phyloP scores from a whole-genome alignment of 2,329 filamentous ascomycete species.

The Aspergillus brasiliensis region DNA sequence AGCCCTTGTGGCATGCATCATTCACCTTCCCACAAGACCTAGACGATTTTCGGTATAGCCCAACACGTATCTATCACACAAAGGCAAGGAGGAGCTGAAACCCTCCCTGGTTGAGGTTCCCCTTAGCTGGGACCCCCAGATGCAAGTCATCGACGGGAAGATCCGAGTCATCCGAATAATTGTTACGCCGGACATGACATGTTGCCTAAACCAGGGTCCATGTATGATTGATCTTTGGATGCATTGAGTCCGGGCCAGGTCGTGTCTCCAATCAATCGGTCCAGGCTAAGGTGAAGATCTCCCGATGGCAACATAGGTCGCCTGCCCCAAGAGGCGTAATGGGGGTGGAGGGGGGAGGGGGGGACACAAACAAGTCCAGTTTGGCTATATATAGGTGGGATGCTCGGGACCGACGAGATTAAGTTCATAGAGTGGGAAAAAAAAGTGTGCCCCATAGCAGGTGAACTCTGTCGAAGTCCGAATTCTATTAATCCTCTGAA shows the following conservation, averaged over 20 bases:
- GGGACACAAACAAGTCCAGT: too few relatives aligned
- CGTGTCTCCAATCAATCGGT: slow-evolving; percentile 24
- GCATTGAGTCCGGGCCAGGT: slow-evolving; percentile 21
- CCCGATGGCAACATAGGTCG: slow-evolving; percentile 20
- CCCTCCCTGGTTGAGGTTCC: slow-evolving; percentile 6
- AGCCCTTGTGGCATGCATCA: not conserved
- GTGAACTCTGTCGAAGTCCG: slow-evolving; percentile 13
- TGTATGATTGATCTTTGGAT: slow-evolving; percentile 22
- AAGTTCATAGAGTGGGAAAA: slow-evolving; percentile 18
- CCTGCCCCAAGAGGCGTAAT: not conserved
- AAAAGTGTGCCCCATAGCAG: slow-evolving; percentile 3
- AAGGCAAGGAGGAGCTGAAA: slow-evolving; percentile 4
- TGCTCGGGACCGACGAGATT: slow-evolving; percentile 11
- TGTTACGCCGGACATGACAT: slow-evolving; percentile 21
- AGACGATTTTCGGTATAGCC: slow-evolving; percentile 5
- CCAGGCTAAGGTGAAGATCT: slow-evolving; percentile 27
- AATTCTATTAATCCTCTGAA: slow-evolving; percentile 4
- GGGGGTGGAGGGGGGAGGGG: too few relatives aligned
- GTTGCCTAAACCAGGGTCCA: slow-evolving; percentile 23
- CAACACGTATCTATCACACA: slow-evolving; percentile 18
- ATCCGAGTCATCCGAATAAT: slow-evolving; percentile 24
- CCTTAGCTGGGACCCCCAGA: slow-evolving; percentile 17
- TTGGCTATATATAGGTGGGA: slow-evolving; percentile 22
- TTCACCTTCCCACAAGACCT: not conserved
- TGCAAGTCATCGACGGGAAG: slow-evolving; percentile 29